Evolutionary conservation across 2,329 filamentous ascomycete species (phyloP), one percentile per base, ranked within the genome.

Genomic region (Phialophora expanda): DNA sequence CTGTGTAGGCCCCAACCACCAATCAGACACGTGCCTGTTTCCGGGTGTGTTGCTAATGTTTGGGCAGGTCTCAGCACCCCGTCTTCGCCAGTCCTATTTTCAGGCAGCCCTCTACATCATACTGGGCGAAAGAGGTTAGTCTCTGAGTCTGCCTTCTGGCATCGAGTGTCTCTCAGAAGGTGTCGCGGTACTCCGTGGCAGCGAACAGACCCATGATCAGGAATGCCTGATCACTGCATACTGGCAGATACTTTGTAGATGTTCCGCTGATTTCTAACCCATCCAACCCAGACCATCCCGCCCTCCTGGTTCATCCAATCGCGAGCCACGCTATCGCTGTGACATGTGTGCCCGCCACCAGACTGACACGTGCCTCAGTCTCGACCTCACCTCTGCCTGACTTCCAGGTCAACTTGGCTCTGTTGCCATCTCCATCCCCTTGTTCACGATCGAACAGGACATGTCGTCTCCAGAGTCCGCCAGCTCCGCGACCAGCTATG

Each of bases 391-490:
- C 24, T 55, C 34, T 44, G 38, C 50, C 34, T 38, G 38, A 28
- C n/a, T 51, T 32, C 32, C 56, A 34, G 30, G 44, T 20, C 46
- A 32, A 24, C 26, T 6, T 53, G 48, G 26, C 44, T 32, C 57
- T 60, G n/a, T 26, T 51, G 38, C 12, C 28, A 51, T 56, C 30
- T n/a, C 53, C n/a, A 17, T 30, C 8, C 5, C 51, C 46, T 20
- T 22, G 9, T 28, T 59, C 56, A 32, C 22, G 46, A 50, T 32
- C 41, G 14, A 30, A 32, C 55, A 26, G 54, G 48, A 14, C 34
- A 69, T 69, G 67, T 69, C 67, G 50, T 64, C 62, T 26, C 48
- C 65, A 28, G 67, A 65, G 5, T 65, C 65, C n/a, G 56, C 32
- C 34, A 66, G 44, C 56, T 67, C 67, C 5, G 28, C 50, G 17